Evolutionary conservation across 2,329 filamentous ascomycete species (phyloP).

Genomic region (Ilyonectria destructans): DNA sequence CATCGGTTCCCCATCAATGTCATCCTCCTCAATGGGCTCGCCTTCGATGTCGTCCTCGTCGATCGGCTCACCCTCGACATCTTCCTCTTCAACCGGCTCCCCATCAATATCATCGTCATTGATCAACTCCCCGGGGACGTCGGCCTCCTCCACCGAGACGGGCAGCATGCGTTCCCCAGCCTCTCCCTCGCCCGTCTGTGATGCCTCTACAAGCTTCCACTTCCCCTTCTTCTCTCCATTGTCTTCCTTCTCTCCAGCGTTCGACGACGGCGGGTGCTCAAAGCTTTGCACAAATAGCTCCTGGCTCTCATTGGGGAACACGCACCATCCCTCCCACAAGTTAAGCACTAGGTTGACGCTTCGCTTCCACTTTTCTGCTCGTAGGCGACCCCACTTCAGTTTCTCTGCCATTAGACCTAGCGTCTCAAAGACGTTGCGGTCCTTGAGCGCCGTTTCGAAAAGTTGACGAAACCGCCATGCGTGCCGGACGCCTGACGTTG

Average conservation of each 20-base stretch:
- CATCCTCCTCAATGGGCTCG: conserved; percentile 64
- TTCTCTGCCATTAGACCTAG: conserved; percentile 83
- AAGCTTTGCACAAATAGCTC: conserved; percentile 81
- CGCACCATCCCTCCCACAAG: conserved; percentile 81
- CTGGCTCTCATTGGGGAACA: conserved; percentile 82
- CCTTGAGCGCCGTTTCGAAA: conserved; percentile 81
- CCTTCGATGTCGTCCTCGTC: conserved; percentile 64
- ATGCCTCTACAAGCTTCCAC: conserved; percentile 68
- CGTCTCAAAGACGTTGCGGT: conserved; percentile 80
- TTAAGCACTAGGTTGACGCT: conserved; percentile 79
- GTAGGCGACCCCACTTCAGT: conserved; percentile 84
- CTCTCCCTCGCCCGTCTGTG: conserved; percentile 34
- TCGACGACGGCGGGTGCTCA: conserved; percentile 74
- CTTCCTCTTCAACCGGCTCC: conserved; percentile 62
- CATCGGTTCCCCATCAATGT: conserved; percentile 59
- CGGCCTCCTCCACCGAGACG: conserved; percentile 59
- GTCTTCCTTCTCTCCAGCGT: conserved; percentile 48
- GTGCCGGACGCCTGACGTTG: conserved; percentile 84
- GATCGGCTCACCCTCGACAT: conserved; percentile 65
- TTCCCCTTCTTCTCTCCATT: conserved; percentile 56
- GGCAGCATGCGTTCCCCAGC: conserved; percentile 39
- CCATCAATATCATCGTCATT: conserved; percentile 60
- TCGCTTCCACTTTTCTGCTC: conserved; percentile 88
- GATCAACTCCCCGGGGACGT: conserved; percentile 64
- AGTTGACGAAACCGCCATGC: conserved; percentile 90